Evolutionary conservation across 352 stramenopile species (phyloP), one percentile per base, ranked within the genome.

Genomic region (Phytophthora syringae): DNA sequence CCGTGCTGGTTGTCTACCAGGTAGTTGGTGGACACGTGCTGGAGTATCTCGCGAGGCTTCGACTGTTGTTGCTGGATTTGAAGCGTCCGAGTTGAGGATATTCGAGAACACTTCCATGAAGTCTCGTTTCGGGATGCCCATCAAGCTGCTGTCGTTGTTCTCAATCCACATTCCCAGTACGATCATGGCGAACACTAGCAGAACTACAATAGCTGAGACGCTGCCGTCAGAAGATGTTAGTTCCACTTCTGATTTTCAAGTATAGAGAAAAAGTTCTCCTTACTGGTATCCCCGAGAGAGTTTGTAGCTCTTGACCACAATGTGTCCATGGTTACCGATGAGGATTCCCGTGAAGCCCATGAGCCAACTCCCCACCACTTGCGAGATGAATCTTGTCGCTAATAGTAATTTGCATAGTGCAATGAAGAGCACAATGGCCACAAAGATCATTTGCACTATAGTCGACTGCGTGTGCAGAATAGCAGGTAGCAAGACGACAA

Each of bases 101-200:
- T 83, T 88, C 24, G 60, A 60, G 3, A 93, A 72, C 9, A 93
- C 82, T 9, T 88, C 57, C 21, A 89, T 63, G 43, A 83, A 93
- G 42, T 93, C 84, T 36, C 59, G 60, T 45, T 82, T 91, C 2
- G 80, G 79, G 10, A 93, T 75, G 5, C 80, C 82, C 15, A 90
- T 56, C 20, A 91, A 42, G 5, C 72, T 73, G 62, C 84, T 93
- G 15, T 93, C 72, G 53, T 93, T 93, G 70, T 91, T 90, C 52
- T 93, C 84, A 53, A 93, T 76, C 80, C 81, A 90, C 27, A 63
- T 74, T 7, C 84, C 79, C 3, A 91, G 42, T 12, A 91, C 77
- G 12, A 84, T 28, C 67, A 89, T 76, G 12, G 72, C 21, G 20
- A 90, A 64, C 12, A 84, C 74, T 9, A 91, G 32, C 16, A 90